Evolutionary conservation across 495 filamentous ascomycete species (phyloP).

Genomic region (Cairneyella variabilis): DNA sequence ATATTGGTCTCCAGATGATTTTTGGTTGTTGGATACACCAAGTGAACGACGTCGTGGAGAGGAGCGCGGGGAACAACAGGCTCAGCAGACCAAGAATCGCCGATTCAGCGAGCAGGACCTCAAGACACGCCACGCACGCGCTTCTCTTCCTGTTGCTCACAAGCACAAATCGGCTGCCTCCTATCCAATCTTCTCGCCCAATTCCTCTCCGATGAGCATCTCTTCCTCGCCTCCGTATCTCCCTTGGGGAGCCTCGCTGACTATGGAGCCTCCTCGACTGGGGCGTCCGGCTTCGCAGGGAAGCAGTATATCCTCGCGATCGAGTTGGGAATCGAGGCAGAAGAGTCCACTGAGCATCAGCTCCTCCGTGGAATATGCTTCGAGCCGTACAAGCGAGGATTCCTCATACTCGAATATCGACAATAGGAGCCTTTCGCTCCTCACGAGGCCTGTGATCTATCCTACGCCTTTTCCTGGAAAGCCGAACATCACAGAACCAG

Average conservation of each 20-base stretch:
- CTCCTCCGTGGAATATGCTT: constrained; percentile 14
- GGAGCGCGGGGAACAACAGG: background rate
- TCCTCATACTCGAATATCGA: constrained; percentile 5
- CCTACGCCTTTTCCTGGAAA: background rate
- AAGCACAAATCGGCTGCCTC: constrained; percentile 14
- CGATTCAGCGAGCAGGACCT: constrained; percentile 20
- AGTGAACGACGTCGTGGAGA: background rate
- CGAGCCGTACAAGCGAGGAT: constrained; percentile 11
- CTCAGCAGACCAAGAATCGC: background rate
- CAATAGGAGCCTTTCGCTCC: background rate
- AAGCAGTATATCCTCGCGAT: constrained; percentile 3
- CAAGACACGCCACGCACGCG: constrained; percentile 15
- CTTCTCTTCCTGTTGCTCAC: constrained; percentile 1
- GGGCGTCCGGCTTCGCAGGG: background rate
- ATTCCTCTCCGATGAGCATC: background rate
- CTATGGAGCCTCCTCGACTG: constrained; percentile 9
- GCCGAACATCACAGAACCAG: constrained; percentile 9
- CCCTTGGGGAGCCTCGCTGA: background rate
- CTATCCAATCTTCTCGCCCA: constrained; percentile 17
- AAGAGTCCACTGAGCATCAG: constrained; percentile 19
- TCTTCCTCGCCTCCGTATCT: constrained; percentile 4
- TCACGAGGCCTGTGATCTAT: background rate
- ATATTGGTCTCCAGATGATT: background rate
- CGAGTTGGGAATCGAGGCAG: constrained; percentile 11
- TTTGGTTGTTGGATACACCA: background rate